Evolutionary conservation across 148 eudicot species (phyloP), one percentile per base, ranked within the genome.

Genomic region (Chenopodium formosanum): DNA sequence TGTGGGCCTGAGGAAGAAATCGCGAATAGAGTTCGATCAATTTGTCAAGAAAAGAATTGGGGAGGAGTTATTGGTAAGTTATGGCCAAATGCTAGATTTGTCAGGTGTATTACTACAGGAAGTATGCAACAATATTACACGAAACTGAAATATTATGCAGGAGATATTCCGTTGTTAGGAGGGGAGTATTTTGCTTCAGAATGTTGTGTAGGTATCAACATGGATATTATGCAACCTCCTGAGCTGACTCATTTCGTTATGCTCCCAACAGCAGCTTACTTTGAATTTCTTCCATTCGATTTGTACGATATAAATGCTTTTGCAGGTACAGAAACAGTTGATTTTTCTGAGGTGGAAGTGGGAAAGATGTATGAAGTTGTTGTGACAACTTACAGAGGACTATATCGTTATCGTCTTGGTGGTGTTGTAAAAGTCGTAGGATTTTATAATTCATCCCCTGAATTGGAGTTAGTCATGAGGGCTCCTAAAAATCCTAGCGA

Each of bases 361-460:
- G 91, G 88, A 40, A 87, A 87, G 72, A 75, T 77, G 83, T 89
- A 85, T 83, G 89, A 89, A 77, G 82, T 89, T 48, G 86, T 83
- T 75, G 91, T 83, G 73, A 89, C 91, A 40, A 86, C 91, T 19
- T 86, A 65, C 70, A 81, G 89, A 70, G 88, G 89, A 46, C 56
- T 86, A 29, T 89, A 86, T 34, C 81, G 88, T 19, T 86, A 85
- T 70, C 85, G 85, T 50, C 67, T 89, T 78, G 91, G 91, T 75
- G 89, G 86, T 83, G 68, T 86, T 25, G 83, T 89, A 68, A 83
- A 78, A 77, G 86, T 89, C 22, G 88, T 89, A 37, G 89, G 91
- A 19, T 89, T 89, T 72, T 75, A 85, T 65, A 79, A 88, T 60
- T 82, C 89, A 37, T 87, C 89, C 16, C 91, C 88, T 7, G 76